phyloP scores from a whole-genome alignment of 2,329 filamentous ascomycete genomes.

The Talaromyces funiculosus region DNA sequence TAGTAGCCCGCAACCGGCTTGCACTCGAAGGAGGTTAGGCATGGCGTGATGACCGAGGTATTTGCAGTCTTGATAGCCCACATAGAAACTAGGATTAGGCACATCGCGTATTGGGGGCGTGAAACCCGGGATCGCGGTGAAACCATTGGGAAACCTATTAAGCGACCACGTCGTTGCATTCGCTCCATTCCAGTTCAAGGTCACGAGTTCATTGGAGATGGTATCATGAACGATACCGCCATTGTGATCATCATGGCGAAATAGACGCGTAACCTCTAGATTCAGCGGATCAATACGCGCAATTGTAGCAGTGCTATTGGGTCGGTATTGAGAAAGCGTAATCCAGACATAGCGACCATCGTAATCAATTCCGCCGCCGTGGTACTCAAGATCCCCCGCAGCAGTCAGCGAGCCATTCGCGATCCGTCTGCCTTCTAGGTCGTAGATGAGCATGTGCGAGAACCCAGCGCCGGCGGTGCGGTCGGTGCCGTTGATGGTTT shows the following conservation, averaged over 20 bases:
- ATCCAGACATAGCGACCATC: conserved; percentile 47
- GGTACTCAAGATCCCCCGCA: conserved; percentile 39
- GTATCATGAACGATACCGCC: conserved; percentile 45
- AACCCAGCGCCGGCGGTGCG: conserved; percentile 42
- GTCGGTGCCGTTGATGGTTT: conserved; percentile 62
- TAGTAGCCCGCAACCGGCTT: not conserved
- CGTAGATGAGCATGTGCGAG: conserved; percentile 44
- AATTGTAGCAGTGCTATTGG: conserved; percentile 43
- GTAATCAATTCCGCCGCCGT: conserved; percentile 47
- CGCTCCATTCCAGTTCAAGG: conserved; percentile 46
- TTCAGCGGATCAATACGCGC: conserved; percentile 36
- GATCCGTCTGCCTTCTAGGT: conserved; percentile 37
- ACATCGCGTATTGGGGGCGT: conserved; percentile 20
- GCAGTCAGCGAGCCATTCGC: conserved; percentile 43
- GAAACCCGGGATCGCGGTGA: conserved; percentile 19
- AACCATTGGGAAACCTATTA: conserved; percentile 28
- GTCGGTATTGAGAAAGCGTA: conserved; percentile 44
- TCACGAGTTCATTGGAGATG: conserved; percentile 31
- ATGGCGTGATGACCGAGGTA: conserved; percentile 40
- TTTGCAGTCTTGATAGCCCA: conserved; percentile 51
- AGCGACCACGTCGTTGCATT: conserved; percentile 31
- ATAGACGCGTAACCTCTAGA: conserved; percentile 31
- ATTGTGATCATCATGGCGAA: conserved; percentile 40
- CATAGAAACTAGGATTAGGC: conserved; percentile 41
- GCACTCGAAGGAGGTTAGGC: conserved; percentile 21